Conservation (phyloP, 768 basidiomycete genomes). For the Podaxis carcinomalis region DNA sequence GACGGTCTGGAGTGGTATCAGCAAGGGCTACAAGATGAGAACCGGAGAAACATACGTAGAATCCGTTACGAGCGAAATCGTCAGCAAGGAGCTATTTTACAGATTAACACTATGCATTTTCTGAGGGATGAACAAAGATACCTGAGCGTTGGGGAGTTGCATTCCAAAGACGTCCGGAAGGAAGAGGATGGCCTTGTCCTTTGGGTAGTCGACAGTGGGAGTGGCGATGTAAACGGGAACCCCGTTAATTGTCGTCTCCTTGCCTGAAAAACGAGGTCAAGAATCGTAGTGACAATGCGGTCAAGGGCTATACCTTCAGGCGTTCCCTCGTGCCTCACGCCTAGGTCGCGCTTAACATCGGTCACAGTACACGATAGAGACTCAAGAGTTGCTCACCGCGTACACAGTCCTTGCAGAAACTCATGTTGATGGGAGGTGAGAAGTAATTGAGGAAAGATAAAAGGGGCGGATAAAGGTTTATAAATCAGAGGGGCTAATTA, state of each 20-base stretch:
- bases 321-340: constrained; percentile 47
- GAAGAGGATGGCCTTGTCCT: constrained; percentile 54
- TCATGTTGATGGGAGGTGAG: constrained; percentile 21
- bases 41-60: constrained; percentile 26
- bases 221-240: constrained; percentile 50
- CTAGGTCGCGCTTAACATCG: constrained; percentile 22
- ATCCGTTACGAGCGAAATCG: constrained; percentile 41
- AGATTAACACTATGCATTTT: not conserved
- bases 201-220: constrained; percentile 44
- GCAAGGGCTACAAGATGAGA: not conserved
- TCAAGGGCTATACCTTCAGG: constrained; percentile 30
- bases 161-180: constrained; percentile 51
- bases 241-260: constrained; percentile 41
- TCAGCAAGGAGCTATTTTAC: constrained; percentile 33
- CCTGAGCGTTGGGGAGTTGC: constrained; percentile 41
- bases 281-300: not conserved
- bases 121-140: constrained; percentile 18
- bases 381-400: constrained; percentile 33
- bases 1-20: not conserved
- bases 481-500: not conserved
- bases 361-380: not conserved
- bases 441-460: not conserved
- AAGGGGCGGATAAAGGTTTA: not conserved
- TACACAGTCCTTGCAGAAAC: constrained; percentile 47
- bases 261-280: constrained; percentile 29